Evolutionary conservation across 768 basidiomycete genomes (phyloP).

Genomic region (Pleurotus cornucopiae): DNA sequence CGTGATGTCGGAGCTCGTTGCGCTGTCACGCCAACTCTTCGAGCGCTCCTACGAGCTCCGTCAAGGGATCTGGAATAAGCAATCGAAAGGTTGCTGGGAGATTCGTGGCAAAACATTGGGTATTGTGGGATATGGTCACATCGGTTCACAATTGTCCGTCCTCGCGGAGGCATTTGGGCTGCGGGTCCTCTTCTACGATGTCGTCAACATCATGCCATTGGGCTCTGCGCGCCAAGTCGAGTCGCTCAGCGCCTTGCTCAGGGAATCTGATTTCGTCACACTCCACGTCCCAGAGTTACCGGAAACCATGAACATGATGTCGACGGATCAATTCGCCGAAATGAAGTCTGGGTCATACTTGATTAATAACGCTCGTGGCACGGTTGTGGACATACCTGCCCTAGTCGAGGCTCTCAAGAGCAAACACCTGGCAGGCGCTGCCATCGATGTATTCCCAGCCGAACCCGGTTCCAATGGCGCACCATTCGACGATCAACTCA

Average conservation of each 20-base stretch:
- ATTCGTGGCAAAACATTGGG: conserved; percentile 96
- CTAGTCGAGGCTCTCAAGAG: conserved; percentile 76
- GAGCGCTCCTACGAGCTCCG: conserved; percentile 88
- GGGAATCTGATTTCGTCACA: conserved; percentile 87
- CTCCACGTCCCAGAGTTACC: conserved; percentile 96
- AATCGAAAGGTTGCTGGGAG: conserved; percentile 98
- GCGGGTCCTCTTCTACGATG: conserved; percentile 92
- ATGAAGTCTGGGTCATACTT: conserved; percentile 97
- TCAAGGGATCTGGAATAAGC: conserved; percentile 95
- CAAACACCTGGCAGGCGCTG: conserved; percentile 84
- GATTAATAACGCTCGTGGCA: conserved; percentile 96
- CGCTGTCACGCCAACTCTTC: conserved; percentile 89
- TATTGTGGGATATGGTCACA: conserved; percentile 98
- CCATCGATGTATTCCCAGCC: conserved; percentile 91
- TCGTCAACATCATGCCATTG: conserved; percentile 95
- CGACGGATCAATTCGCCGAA: conserved; percentile 62
- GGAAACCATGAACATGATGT: conserved; percentile 95
- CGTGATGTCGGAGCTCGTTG: conserved; percentile 90
- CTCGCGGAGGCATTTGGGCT: conserved; percentile 96
- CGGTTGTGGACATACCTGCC: conserved; percentile 92
- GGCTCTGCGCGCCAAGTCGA: conserved; percentile 92
- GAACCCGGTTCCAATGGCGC: conserved; percentile 93
- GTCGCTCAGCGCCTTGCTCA: conserved; percentile 66
- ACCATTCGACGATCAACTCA: conserved; percentile 85
- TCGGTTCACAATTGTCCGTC: conserved; percentile 94